A percentile compares a stretch with the other conserved stretches of the same genome.
phyloP scores from a whole-genome alignment of 2,329 filamentous ascomycete genomes.

The Aspergillus chevalieri region DNA sequence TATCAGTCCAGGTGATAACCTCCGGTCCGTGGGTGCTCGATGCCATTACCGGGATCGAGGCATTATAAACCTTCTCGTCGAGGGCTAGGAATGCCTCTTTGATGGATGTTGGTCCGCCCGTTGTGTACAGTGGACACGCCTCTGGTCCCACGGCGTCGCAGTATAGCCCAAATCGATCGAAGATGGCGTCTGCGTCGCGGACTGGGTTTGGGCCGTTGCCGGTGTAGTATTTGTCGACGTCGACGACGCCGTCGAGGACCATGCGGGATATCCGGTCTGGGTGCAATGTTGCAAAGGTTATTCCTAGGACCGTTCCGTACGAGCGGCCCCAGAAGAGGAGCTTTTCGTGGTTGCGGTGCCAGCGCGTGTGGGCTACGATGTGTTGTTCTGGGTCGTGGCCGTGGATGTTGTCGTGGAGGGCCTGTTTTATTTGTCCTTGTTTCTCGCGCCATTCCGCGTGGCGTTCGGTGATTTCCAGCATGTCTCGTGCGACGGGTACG shows the following conservation, averaged over 20 bases:
- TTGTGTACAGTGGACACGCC: conserved; percentile 25
- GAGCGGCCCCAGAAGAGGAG: conserved; percentile 40
- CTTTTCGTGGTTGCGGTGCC: conserved; percentile 23
- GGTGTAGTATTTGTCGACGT: conserved; percentile 30
- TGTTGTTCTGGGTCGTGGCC: conserved; percentile 14
- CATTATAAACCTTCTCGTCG: conserved; percentile 19
- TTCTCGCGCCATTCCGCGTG: conserved; percentile 35
- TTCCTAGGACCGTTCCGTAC: conserved; percentile 43
- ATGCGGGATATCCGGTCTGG: conserved; percentile 32
- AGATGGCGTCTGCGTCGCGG: conserved; percentile 30
- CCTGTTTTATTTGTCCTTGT: conserved; percentile 22
- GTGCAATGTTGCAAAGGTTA: conserved; percentile 43
- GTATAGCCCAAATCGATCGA: conserved; percentile 27
- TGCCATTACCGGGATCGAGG: conserved; percentile 24
- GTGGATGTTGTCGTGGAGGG: conserved; percentile 7
- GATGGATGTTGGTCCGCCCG: conserved; percentile 23
- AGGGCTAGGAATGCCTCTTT: conserved; percentile 18
- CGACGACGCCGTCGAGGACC: conserved; percentile 33
- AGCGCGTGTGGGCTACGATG: conserved; percentile 22
- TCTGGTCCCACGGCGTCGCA: conserved; percentile 23
- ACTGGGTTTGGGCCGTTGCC: conserved; percentile 20
- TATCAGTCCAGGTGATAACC: conserved; percentile 30
- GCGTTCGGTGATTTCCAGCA: conserved; percentile 33
- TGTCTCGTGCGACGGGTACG: conserved; percentile 27
- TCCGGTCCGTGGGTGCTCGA: conserved; percentile 26